Percentiles rank a stretch among this genome's conserved stretches.
Conservation (phyloP, 2,329 filamentous ascomycete genomes). For the Cryoendolithus antarcticus region DNA sequence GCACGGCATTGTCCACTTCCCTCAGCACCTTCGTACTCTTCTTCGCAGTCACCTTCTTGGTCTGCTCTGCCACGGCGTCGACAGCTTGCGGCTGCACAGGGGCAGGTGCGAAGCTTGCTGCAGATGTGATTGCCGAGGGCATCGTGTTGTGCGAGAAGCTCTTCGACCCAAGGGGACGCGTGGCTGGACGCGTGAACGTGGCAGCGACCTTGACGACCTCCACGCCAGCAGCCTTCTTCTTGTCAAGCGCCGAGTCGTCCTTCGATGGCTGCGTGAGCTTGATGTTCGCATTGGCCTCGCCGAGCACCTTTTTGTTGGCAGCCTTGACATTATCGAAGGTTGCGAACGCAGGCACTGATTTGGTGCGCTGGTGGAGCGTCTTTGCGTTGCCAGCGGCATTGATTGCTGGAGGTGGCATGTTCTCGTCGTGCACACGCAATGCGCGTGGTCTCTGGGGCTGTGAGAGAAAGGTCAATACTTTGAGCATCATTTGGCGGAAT, state of each 20-base stretch:
- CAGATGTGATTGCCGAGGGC: conserved; percentile 12
- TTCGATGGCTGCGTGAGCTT: conserved; percentile 28
- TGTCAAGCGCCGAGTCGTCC: conserved; percentile 46
- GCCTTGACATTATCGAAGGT: conserved; percentile 44
- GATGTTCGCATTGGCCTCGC: conserved; percentile 20
- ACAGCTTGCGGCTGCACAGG: conserved; percentile 11
- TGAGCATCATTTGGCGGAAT: conserved; percentile 5
- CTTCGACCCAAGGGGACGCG: conserved; percentile 38
- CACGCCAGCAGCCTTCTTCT: conserved; percentile 25
- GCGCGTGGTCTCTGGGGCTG: conserved; percentile 60
- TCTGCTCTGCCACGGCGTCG: conserved; percentile 7
- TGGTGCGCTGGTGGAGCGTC: conserved; percentile 65
- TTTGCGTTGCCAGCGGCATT: conserved; percentile 39
- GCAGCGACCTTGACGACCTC: conserved; percentile 33
- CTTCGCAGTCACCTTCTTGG: conserved; percentile 19
- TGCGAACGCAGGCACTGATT: conserved; percentile 57
- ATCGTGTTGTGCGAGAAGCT: conserved; percentile 25
- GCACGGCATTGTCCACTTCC: conserved; percentile 9
- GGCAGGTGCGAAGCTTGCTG: conserved; percentile 17
- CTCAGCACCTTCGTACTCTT: conserved; percentile 23
- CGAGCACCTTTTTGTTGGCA: conserved; percentile 51
- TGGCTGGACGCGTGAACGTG: conserved; percentile 42
- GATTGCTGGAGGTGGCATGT: conserved; percentile 36
- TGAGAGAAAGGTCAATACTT: conserved; percentile 17
- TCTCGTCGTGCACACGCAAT: conserved; percentile 59